phyloP scores from a whole-genome alignment of 768 basidiomycete species.

The Auricularia auricula-judae region DNA sequence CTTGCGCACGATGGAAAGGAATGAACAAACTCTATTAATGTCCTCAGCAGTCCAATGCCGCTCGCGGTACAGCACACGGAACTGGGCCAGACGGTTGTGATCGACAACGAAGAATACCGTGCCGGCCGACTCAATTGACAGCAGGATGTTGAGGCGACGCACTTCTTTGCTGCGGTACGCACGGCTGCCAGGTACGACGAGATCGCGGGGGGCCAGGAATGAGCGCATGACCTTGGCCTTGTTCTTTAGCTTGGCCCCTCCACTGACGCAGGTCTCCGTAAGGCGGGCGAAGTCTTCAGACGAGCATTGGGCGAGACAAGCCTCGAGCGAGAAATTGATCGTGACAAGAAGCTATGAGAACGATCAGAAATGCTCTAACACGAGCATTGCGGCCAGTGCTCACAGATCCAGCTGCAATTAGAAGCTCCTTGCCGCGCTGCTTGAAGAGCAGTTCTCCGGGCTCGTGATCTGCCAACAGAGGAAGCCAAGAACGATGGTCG shows the following conservation, averaged over 20 bases:
- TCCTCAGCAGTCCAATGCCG: background rate
- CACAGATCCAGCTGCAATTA: background rate
- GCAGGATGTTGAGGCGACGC: background rate
- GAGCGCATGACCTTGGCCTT: background rate
- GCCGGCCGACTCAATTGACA: background rate
- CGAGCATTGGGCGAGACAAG: background rate
- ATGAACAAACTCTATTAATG: background rate
- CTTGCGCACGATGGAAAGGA: no score
- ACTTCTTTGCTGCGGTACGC: background rate
- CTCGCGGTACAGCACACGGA: background rate
- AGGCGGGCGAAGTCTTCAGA: background rate
- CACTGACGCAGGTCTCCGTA: background rate
- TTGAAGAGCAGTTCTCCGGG: background rate
- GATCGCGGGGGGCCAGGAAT: background rate
- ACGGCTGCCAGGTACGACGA: background rate
- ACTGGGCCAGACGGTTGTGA: background rate
- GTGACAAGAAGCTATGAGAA: background rate
- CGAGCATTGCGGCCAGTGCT: background rate
- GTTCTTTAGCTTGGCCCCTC: background rate
- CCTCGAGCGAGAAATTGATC: background rate
- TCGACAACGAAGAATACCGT: background rate
- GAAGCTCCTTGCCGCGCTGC: background rate
- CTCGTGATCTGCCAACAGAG: background rate
- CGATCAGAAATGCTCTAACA: background rate
- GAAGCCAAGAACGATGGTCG: background rate